Conservation (phyloP, 2,329 filamentous ascomycete species). For the Verticillium nonalfalfae region DNA sequence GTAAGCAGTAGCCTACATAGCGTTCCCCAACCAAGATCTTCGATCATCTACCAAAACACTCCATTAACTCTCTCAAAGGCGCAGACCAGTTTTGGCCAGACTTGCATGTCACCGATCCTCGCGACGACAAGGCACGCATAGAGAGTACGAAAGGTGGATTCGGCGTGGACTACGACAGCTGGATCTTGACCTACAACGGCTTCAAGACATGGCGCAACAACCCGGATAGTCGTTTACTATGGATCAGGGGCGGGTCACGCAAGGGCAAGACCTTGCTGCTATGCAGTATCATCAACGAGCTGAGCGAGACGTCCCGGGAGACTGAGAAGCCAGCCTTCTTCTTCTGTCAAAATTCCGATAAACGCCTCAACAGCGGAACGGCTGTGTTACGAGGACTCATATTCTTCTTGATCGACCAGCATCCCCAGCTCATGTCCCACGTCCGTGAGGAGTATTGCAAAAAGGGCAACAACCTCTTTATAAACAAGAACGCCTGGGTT, state of each 20-base stretch:
- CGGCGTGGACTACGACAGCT: conserved; percentile 18
- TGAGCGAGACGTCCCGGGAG: conserved; percentile 7
- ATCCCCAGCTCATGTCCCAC: background rate
- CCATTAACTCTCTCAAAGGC: too few species aligned
- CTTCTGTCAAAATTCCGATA: conserved; percentile 35
- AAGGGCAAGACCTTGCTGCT: conserved; percentile 39
- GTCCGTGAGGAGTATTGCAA: conserved; percentile 5
- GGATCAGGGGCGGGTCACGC: conserved; percentile 30
- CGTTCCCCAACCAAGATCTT: too few species aligned
- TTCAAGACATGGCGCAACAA: conserved; percentile 19
- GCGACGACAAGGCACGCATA: conserved; percentile 26
- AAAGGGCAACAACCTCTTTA: conserved; percentile 27
- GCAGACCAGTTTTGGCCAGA: conserved; percentile 6
- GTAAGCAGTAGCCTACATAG: background rate
- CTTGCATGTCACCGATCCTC: conserved; percentile 20
- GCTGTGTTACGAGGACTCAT: conserved; percentile 36
- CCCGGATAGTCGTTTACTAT: conserved; percentile 19
- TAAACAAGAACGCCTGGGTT: conserved; percentile 21
- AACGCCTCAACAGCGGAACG: conserved; percentile 26
- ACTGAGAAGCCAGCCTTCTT: conserved; percentile 21
- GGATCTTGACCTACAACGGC: conserved; percentile 21
- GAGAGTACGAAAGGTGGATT: conserved; percentile 9
- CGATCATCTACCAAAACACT: too few species aligned
- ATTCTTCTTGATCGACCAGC: conserved; percentile 23
- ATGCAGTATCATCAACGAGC: conserved; percentile 28